These are phyloP conservation scores for Trypanosoma theileri DNA, from an alignment of 208 protist species.

Conservation along the genomic window DNA sequence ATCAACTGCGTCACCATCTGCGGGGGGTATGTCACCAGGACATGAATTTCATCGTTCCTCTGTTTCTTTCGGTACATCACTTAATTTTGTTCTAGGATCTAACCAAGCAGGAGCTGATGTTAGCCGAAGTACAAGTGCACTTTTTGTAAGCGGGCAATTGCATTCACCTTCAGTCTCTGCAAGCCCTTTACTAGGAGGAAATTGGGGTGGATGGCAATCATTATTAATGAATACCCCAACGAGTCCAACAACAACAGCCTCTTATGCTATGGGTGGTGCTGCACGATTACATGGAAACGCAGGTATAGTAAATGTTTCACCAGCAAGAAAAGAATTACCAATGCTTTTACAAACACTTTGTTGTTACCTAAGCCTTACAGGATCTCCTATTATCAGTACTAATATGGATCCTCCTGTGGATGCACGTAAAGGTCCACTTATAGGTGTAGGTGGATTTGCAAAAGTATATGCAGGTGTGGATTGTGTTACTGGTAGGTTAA, in stretches of 20 bases:
- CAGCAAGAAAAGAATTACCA: conserved; percentile 45
- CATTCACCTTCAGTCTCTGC: conserved; percentile 1
- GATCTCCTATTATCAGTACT: conserved; percentile 69
- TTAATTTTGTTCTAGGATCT: background rate
- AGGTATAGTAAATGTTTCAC: conserved; percentile 8
- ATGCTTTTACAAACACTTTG: conserved; percentile 55
- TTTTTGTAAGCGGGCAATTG: conserved; percentile 8
- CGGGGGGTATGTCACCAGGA: background rate
- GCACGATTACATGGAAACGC: background rate
- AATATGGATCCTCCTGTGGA: conserved; percentile 62
- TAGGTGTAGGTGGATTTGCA: conserved; percentile 84
- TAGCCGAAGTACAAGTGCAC: conserved; percentile 10
- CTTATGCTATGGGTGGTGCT: conserved; percentile 25
- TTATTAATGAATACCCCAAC: background rate
- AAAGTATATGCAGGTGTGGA: conserved; percentile 85
- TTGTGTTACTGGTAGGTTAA: conserved; percentile 71
- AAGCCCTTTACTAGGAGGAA: conserved; percentile 15
- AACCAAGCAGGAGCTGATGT: background rate
- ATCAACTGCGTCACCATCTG: conserved; percentile 1
- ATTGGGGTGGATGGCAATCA: conserved; percentile 14
- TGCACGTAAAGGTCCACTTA: conserved; percentile 66
- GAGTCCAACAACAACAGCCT: conserved; percentile 7
- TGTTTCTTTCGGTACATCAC: conserved; percentile 16
- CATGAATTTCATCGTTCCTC: conserved; percentile 5
- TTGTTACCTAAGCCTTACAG: conserved; percentile 52